These are phyloP conservation scores for Mycothermus thermophilus DNA, from an alignment of 495 filamentous ascomycete genomes.

Conservation along the genomic window DNA sequence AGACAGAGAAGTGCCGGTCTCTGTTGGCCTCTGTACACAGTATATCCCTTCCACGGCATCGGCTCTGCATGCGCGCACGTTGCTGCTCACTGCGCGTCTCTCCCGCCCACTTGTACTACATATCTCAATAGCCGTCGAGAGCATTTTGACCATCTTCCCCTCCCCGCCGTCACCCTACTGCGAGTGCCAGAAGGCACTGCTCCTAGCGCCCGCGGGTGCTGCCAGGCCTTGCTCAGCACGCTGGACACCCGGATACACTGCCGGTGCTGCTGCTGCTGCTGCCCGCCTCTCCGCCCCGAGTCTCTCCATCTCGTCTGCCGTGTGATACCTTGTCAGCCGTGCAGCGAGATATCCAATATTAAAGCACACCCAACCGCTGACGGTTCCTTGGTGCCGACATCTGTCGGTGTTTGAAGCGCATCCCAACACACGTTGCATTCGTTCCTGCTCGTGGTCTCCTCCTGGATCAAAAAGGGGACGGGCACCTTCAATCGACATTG, in stretches of 20 bases:
- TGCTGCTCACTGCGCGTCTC: constrained; percentile 9
- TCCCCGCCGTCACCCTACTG: no score
- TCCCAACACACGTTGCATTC: no score
- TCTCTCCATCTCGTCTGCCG: constrained; percentile 1
- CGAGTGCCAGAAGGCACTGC: constrained; percentile 6
- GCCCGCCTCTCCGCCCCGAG: constrained; percentile 1
- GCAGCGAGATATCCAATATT: constrained; percentile 30
- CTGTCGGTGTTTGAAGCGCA: constrained; percentile 11
- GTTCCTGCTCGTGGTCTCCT: no score
- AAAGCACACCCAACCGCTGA: constrained; percentile 33
- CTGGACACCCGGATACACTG: no score
- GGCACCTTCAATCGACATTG: no score
- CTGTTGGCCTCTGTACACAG: no score
- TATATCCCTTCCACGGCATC: constrained; percentile 8
- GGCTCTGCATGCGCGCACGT: constrained; percentile 17
- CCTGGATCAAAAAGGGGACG: no score
- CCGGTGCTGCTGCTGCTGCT: no score
- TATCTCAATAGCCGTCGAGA: constrained; percentile 3
- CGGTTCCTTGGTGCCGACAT: constrained; percentile 10
- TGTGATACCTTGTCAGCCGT: constrained; percentile 8
- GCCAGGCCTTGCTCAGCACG: constrained; percentile 8
- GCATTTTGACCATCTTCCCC: background rate
- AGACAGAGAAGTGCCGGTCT: no score
- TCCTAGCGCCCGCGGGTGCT: constrained; percentile 17
- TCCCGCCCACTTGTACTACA: constrained; percentile 2